A percentile compares a stretch with the other conserved stretches of the same genome.
Conservation (phyloP, 2,329 filamentous ascomycete genomes). For the Fusarium sp. region DNA sequence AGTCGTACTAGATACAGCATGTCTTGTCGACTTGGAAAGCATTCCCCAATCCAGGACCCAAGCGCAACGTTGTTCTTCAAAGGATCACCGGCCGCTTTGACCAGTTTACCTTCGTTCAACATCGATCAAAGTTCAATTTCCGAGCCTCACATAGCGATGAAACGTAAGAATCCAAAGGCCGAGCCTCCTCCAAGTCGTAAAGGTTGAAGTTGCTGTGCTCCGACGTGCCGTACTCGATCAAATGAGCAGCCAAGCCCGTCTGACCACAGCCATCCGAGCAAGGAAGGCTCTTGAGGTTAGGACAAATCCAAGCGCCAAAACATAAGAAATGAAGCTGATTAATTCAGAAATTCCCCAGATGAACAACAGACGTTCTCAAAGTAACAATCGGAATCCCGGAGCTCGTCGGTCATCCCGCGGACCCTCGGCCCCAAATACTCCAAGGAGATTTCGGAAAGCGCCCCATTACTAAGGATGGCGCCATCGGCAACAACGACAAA, state of each 20-base stretch:
- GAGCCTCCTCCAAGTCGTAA: neutral
- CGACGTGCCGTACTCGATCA: neutral
- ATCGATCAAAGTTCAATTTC: neutral
- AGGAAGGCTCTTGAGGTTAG: too few species aligned
- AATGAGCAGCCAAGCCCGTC: neutral
- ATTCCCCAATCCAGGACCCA: neutral
- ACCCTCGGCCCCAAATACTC: neutral
- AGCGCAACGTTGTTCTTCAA: neutral
- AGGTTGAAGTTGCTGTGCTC: neutral
- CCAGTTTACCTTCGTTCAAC: neutral
- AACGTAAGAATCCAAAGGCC: neutral
- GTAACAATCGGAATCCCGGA: neutral
- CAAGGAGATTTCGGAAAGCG: constrained; percentile 2
- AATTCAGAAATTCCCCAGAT: neutral
- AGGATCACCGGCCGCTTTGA: neutral
- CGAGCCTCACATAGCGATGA: neutral
- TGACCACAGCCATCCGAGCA: neutral
- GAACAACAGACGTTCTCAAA: neutral
- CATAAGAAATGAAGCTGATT: neutral
- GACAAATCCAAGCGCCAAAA: neutral
- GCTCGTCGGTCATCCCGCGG: neutral
- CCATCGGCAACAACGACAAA: neutral
- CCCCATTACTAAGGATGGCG: constrained; percentile 12
- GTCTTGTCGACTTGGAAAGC: neutral
- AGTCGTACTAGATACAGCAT: neutral